Base-by-base conservation (phyloP, 148 eudicot genomes). In the Rhododendron vialii region DNA sequence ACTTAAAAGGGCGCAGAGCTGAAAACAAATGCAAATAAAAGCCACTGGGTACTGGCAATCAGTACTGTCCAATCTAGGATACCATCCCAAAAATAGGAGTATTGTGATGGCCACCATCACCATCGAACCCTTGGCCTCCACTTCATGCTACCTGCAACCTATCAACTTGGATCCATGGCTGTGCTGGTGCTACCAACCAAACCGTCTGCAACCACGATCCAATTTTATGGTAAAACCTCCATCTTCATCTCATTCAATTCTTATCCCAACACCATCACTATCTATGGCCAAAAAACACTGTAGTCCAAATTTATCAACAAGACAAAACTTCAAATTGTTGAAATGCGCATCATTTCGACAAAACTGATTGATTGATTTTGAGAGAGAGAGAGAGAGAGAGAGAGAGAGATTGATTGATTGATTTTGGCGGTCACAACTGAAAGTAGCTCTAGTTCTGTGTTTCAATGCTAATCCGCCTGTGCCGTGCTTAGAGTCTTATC, bases 221-320 rank as follows among this genome's bases (percentile, higher is more conserved):
- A 36, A 74, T 74, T 74, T 5, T 74, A 74, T 35, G n/a, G 78
- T 14, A 74, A 74, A 74, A 74, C 78, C 78, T 74, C n/a, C 78
- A 74, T 4, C 78, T 74, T 74, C 43, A 33, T 33, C 78, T 35
- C 15, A 1, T 74, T 15, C 43, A 35, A 74, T 74, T 35, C 78
- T 35, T 74, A 74, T 5, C 43, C 22, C 78, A 74, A 33, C 22
- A 35, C 45, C 45, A 74, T 33, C 78, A 74, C 78, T 35, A 74
- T 71, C 77, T 26, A 30, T 71, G 20, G 38, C 38, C 77, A 71
- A 41, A 65, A 71, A 30, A 14, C 77, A 30, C 77, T 1, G 1
- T 28, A 69, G 75, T 69, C 75, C 77, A 71, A 71, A 35, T 28
- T 69, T 61, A 57, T 63, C 28, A 63, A 63, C 69, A 24, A 13